These are phyloP conservation scores for Alternaria solani DNA, from an alignment of 2,329 filamentous ascomycete species.

Conservation along the genomic window DNA sequence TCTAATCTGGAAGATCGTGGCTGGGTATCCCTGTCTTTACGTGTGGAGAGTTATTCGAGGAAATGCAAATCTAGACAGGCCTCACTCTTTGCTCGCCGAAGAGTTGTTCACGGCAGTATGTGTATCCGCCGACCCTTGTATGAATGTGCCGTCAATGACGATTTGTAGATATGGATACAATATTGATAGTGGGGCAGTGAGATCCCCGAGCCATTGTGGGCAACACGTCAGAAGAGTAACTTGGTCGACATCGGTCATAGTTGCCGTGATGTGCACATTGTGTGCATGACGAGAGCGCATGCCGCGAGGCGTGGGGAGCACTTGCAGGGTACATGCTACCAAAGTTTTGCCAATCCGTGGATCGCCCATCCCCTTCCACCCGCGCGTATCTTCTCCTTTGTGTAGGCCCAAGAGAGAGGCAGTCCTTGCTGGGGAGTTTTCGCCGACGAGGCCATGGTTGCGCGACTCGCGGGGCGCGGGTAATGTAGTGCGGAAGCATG, in stretches of 20 bases:
- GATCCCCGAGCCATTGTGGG: conserved; percentile 34
- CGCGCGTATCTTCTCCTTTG: conserved; percentile 33
- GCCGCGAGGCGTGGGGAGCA: conserved; percentile 9
- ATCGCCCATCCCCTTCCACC: conserved; percentile 25
- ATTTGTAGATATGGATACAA: conserved; percentile 20
- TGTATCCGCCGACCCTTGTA: conserved; percentile 33
- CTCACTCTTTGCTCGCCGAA: conserved; percentile 7
- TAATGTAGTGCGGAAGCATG: conserved; percentile 12
- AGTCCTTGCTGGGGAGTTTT: conserved; percentile 25
- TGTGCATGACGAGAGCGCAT: conserved; percentile 16
- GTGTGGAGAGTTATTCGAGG: conserved; percentile 12
- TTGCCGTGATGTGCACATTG: conserved; percentile 40
- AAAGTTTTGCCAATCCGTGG: conserved; percentile 23
- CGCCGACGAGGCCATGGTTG: conserved; percentile 19
- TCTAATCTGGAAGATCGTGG: conserved; percentile 44
- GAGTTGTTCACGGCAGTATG: conserved; percentile 1
- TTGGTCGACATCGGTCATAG: conserved; percentile 26
- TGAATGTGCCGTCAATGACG: conserved; percentile 11
- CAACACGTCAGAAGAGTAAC: conserved; percentile 21
- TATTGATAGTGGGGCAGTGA: conserved; percentile 26
- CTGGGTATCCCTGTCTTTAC: conserved; percentile 34
- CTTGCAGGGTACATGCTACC: conserved; percentile 30
- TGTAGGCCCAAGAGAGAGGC: conserved; percentile 16
- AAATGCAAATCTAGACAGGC: conserved; percentile 14
- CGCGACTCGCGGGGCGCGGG: conserved; percentile 22